These are phyloP conservation scores for Phytopythium montanum DNA, from an alignment of 352 stramenopile species.

Conservation along the genomic window DNA sequence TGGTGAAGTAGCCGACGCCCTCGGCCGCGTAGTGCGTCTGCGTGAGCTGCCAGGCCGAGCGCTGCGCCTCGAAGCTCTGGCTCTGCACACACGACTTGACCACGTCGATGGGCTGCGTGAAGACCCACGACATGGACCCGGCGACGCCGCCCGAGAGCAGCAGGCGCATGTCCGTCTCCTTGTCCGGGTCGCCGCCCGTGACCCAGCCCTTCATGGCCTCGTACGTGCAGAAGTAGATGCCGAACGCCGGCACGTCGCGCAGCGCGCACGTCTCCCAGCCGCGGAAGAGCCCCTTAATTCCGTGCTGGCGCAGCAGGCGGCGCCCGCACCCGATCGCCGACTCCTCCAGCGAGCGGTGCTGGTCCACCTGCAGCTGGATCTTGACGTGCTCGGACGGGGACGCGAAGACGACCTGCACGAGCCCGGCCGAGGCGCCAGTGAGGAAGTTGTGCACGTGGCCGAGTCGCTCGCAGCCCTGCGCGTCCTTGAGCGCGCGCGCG, in stretches of 20 bases:
- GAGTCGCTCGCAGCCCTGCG: conserved; percentile 22
- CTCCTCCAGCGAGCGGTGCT: conserved; percentile 29
- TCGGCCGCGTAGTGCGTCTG: conserved; percentile 42
- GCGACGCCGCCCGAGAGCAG: conserved; percentile 74
- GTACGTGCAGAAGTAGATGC: conserved; percentile 80
- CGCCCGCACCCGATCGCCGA: conserved; percentile 52
- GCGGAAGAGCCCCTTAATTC: conserved; percentile 46
- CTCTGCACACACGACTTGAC: conserved; percentile 90
- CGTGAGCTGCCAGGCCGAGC: conserved; percentile 42
- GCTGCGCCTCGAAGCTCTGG: conserved; percentile 41
- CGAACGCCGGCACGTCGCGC: conserved; percentile 76
- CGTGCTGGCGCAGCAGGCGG: conserved; percentile 33
- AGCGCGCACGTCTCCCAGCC: conserved; percentile 71
- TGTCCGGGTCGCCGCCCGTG: conserved; percentile 42
- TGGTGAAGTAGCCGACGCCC: conserved; percentile 70
- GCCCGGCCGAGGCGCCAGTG: conserved; percentile 50
- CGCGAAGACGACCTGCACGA: conserved; percentile 70
- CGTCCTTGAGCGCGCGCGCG: conserved; percentile 40
- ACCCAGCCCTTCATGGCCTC: conserved; percentile 59
- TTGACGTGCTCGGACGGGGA: conserved; percentile 79
- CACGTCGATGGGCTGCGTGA: conserved; percentile 85
- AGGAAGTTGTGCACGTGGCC: conserved; percentile 45
- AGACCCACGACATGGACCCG: conserved; percentile 73
- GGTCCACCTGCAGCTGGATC: conserved; percentile 77
- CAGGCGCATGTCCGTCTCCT: conserved; percentile 64